Evolutionary conservation across 169 alveolate genomes (phyloP).

Genomic region (Plasmodium berghei): DNA sequence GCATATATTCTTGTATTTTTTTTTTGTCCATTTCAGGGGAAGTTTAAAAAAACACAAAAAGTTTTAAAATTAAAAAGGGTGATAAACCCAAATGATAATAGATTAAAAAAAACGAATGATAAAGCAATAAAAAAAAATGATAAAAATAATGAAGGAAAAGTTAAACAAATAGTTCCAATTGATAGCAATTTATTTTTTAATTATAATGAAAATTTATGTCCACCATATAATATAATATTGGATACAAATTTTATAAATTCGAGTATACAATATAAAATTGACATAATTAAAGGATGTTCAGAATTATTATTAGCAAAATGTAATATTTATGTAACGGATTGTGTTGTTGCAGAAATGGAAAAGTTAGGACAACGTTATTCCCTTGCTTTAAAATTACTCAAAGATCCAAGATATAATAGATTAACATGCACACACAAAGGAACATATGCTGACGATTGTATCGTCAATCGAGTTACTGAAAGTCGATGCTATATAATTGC

Average conservation of each 20-base stretch:
- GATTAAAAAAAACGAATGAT: slow-evolving; percentile 76
- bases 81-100: slow-evolving; percentile 82
- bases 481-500: slow-evolving; percentile 98
- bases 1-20: too few species aligned
- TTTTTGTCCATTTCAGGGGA: slow-evolving; percentile 63
- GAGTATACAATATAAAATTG: slow-evolving; percentile 97
- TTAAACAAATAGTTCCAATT: slow-evolving; percentile 51
- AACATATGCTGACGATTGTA: slow-evolving; percentile 99
- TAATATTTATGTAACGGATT: slow-evolving; percentile 97
- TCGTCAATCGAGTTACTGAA: slow-evolving; percentile 95
- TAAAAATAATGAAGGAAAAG: slow-evolving; percentile 26
- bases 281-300: slow-evolving; percentile 95
- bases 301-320: slow-evolving; percentile 98
- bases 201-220: slow-evolving; percentile 95
- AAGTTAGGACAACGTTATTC: slow-evolving; percentile 98
- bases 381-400: slow-evolving; percentile 96
- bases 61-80: slow-evolving; percentile 80
- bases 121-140: slow-evolving; percentile 30
- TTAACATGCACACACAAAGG: slow-evolving; percentile 97
- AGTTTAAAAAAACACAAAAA: slow-evolving; percentile 82
- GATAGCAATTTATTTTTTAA: slow-evolving; percentile 84
- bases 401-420: slow-evolving; percentile 97
- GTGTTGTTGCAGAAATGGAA: slow-evolving; percentile 99
- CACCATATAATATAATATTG: slow-evolving; percentile 97
- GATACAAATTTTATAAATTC: slow-evolving; percentile 99